Evolutionary conservation across 352 stramenopile genomes (phyloP), one percentile per base, ranked within the genome.

Genomic region (Salisapilia sapeloensis): DNA sequence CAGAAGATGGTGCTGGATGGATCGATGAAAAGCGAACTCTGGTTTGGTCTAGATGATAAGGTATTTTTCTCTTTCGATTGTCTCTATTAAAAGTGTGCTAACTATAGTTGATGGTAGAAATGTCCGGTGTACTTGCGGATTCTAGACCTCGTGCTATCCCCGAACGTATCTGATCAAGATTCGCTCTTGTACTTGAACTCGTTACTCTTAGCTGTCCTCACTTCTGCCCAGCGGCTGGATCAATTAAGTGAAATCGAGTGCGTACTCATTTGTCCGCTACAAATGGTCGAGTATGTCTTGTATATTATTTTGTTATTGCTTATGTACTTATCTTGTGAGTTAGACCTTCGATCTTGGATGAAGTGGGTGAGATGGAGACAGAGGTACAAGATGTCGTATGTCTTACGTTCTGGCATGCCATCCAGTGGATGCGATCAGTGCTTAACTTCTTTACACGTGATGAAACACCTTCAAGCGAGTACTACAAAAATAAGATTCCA

Each of bases 351-450:
- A 46, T 67, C 8, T 22, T 77, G 3, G 34, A 66, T 29, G 60
- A 78, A 17, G 28, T 76, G 12, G 49, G 42, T 1, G 53, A 38
- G 2, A 34, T 75, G 10, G 51, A 66, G 28, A 29, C 42, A 2
- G 24, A 28, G 6, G 44, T 34, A 8, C 62, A 76, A 21, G 53
- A 64, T 33, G 51, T 43, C 1, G 34, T 80, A 4, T 77, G 60
- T 33, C 40, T 35, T 5, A 49, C 46, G 6, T 35, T 80, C 7
- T 80, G 64, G 64, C 48, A 75, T 31, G 41, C 58, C 4, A 44
- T 77, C 25, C 76, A 77, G 17, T 80, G 64, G 64, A 55, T 70
- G n/a, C 60, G 64, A 27, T 46, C 59, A 14, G 50, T 80, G 13
- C 23, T 80, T 15, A 70, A 66, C 13, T 74, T 69, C 13, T 77